Evolutionary conservation across 768 basidiomycete species (phyloP), one percentile per base, ranked within the genome.

Genomic region (Mycena albidolilacea): DNA sequence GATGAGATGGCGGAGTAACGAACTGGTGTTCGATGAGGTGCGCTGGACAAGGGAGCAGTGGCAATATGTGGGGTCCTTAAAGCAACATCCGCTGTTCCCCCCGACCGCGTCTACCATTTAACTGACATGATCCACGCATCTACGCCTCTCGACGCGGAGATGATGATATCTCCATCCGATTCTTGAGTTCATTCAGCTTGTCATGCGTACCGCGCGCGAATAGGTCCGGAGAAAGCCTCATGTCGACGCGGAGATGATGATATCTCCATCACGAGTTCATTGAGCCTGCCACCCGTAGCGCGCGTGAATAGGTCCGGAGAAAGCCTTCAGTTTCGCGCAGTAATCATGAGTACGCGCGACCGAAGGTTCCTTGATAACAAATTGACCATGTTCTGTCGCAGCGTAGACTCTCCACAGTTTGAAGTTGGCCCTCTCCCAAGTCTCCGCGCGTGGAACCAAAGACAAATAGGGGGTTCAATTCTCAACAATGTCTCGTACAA

Each of bases 121-220:
- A 64, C 63, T 64, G 63, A 64, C 48, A 64, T 50, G 63, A 65
- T 65, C 64, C 64, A 65, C 38, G 64, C 64, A 65, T 65, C 64
- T 52, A 65, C 48, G 64, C 50, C 52, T 65, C 37, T 65, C 64
- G 64, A 54, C 50, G 64, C 64, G 64, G 35, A 65, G 54, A 55
- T 55, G 64, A 46, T 46, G 59, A 63, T 63, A 63, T 48, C 62
- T 37, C 62, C 62, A 63, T 63, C 62, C 35, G 62, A 63, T 46
- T 63, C 62, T 48, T 48, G 44, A 46, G 44, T 30, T 63, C 62
- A 63, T 63, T 65, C 48, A 54, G 64, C 50, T 52, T 65, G 64
- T 65, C 54, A 55, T 41, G 46, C 62, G 62, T 63, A 63, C 44
- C 62, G 44, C 62, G 44, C 46, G 60, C 46, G 60, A 62, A 62